Base-by-base conservation (phyloP, 768 basidiomycete species). In the Xerocomellus chrysenteron region DNA sequence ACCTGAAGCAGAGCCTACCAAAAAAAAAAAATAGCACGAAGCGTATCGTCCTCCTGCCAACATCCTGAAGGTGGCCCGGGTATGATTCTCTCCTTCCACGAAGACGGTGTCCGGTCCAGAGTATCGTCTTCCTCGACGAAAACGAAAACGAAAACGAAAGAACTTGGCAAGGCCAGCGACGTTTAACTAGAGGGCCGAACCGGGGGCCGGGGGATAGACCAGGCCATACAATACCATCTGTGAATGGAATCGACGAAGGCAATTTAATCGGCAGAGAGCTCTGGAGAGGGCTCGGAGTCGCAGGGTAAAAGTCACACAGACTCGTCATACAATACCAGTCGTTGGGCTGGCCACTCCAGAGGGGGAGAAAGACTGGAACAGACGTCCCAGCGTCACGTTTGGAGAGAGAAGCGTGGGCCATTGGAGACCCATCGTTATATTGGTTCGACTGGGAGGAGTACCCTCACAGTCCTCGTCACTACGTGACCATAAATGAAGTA, bases 401-500 rank as follows among this genome's bases (percentile, higher is more conserved):
- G 16, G 33, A 13, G 16, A 30, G 36, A 46, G 24, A 32, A 24
- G 19, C 13, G 26, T 28, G 26, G 35, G 35, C 14, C 5, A 14
- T 14, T 2, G 4, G 26, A 7, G 14, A 10, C 17, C 6, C 16
- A 1, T 36, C 11, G n/a, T 36, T 60, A 48, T 51, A 56, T 61
- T 39, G 9, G 35, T 39, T 33, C n/a, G 16, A 51, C 44, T 7
- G 17, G 16, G 17, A 5, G 16, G 47, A 48, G 62, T 64, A 63
- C 62, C 63, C 58, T 60, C 51, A 26, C 61, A 30, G 61, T 63
- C 24, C 14, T 49, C 28, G 9, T 32, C 53, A 52, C 53, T 3
- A 28, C 26, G 26, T 28, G 26, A 28, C 26, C 3, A 28, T 21
- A 21, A 21, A 21, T 21, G 55, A 30, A 40, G 44, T 32, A 3